A percentile compares a stretch with the other conserved stretches of the same genome.
These are phyloP conservation scores for Apiotrichum montevideense DNA, from an alignment of 1,284 basidiomycete genomes.

Conservation along the genomic window DNA sequence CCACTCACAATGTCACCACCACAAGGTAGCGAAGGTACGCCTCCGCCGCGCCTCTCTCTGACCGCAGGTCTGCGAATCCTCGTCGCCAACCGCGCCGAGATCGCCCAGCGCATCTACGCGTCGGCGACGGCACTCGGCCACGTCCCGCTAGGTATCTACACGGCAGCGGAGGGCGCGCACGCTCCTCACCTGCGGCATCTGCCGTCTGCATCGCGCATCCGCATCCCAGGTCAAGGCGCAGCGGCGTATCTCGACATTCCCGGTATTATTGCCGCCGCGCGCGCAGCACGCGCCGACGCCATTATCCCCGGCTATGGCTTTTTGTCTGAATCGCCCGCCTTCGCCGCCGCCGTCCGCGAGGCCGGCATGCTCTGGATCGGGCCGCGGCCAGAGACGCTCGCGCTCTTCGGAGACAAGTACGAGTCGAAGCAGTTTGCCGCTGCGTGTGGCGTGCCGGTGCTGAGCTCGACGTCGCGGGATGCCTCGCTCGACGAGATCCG, in stretches of 20 bases:
- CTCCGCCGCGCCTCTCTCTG: background rate
- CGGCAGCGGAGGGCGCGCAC: constrained; percentile 3
- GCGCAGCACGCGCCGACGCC: constrained; percentile 11
- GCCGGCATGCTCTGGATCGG: constrained; percentile 60
- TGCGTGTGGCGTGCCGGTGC: constrained; percentile 65
- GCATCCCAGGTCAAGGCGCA: constrained; percentile 14
- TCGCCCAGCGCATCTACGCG: constrained; percentile 15
- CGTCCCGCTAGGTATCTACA: constrained; percentile 14
- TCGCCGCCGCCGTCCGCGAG: constrained; percentile 52
- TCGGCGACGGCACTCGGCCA: constrained; percentile 13
- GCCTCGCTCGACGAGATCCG: constrained; percentile 14
- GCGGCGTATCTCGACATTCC: constrained; percentile 14
- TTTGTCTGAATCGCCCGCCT: constrained; percentile 64
- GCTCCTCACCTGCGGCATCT: constrained; percentile 15
- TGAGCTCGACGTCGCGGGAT: constrained; percentile 8
- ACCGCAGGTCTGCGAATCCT: constrained; percentile 12
- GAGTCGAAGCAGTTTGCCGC: constrained; percentile 72
- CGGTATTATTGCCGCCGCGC: constrained; percentile 7
- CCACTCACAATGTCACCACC: background rate
- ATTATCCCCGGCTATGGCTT: constrained; percentile 68
- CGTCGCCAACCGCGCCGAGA: constrained; percentile 18
- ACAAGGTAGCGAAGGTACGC: too few species aligned
- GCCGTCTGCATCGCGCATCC: constrained; percentile 2
- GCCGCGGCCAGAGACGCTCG: constrained; percentile 55
- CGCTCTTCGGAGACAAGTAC: constrained; percentile 58